Conservation (phyloP, 257 asterid genomes). For the Salvia rosmarinus region DNA sequence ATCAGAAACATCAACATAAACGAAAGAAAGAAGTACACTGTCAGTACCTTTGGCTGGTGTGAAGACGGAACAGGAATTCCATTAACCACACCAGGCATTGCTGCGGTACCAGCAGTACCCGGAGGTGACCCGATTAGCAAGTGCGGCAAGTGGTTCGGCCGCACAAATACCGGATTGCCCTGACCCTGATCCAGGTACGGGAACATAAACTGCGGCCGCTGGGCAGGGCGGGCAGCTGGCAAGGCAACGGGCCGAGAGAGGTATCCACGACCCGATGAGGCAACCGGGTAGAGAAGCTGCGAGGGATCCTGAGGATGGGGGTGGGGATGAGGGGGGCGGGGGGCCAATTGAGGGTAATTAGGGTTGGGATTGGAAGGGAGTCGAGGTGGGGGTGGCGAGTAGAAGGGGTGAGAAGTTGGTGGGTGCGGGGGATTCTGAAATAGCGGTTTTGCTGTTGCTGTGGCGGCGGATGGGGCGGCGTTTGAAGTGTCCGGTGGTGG, state of each 20-base stretch:
- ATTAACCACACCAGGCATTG: conserved; percentile 54
- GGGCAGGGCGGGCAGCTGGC: conserved; percentile 45
- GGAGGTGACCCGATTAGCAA: conserved; percentile 41
- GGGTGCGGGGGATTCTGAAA: conserved; percentile 45
- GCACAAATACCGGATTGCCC: conserved; percentile 44
- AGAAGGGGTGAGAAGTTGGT: conserved; percentile 44
- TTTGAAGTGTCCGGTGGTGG: conserved; percentile 48
- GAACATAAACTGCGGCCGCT: conserved; percentile 53
- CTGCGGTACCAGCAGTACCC: conserved; percentile 39
- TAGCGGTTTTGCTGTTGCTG: conserved; percentile 40
- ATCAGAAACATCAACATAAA: neutral
- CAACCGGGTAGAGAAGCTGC: conserved; percentile 64
- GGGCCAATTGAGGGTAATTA: conserved; percentile 60
- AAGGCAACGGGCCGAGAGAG: conserved; percentile 48
- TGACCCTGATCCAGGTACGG: conserved; percentile 58
- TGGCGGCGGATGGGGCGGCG: conserved; percentile 34
- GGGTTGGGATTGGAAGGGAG: conserved; percentile 62
- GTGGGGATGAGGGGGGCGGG: conserved; percentile 45
- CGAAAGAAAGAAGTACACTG: neutral
- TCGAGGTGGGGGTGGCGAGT: conserved; percentile 43
- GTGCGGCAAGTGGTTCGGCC: conserved; percentile 55
- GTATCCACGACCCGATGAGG: conserved; percentile 68
- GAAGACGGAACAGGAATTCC: conserved; percentile 56
- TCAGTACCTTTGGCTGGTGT: conserved; percentile 60
- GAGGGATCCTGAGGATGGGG: conserved; percentile 47